Percentiles rank a stretch among this genome's conserved stretches.
These are phyloP conservation scores for Fusarium setosum DNA, from an alignment of 2,329 filamentous ascomycete species.

Conservation along the genomic window DNA sequence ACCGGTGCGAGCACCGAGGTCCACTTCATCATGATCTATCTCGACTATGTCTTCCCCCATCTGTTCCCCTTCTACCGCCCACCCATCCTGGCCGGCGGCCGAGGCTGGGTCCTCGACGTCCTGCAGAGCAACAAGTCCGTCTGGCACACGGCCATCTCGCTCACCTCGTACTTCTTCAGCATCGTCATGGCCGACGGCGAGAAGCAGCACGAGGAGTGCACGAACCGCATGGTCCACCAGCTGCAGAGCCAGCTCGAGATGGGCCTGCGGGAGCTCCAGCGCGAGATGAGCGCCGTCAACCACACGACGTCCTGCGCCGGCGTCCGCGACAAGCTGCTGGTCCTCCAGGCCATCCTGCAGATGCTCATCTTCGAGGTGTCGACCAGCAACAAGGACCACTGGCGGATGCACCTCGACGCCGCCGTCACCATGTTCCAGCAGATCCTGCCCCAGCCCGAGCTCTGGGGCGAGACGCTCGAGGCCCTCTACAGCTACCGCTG, in stretches of 20 bases:
- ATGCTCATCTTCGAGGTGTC: constrained; percentile 65
- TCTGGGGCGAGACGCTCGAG: constrained; percentile 52
- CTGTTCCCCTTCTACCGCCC: constrained; percentile 73
- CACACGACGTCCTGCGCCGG: constrained; percentile 44
- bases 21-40: constrained; percentile 66
- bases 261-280: constrained; percentile 56
- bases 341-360: constrained; percentile 64
- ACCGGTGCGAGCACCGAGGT: constrained; percentile 46
- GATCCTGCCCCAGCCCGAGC: constrained; percentile 51
- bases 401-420: constrained; percentile 62
- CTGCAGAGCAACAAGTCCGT: constrained; percentile 67
- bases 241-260: constrained; percentile 58
- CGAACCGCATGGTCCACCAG: constrained; percentile 49
- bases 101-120: constrained; percentile 69
- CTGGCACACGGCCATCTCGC: constrained; percentile 66
- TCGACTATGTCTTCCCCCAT: constrained; percentile 72
- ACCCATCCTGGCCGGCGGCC: constrained; percentile 64
- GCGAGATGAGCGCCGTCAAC: constrained; percentile 53
- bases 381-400: constrained; percentile 58
- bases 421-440: constrained; percentile 62
- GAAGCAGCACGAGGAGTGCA: constrained; percentile 49
- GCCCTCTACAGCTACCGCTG: constrained; percentile 46
- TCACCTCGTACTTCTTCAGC: constrained; percentile 68
- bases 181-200: constrained; percentile 53
- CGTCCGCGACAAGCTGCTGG: constrained; percentile 49